Evolutionary conservation across 78 protist genomes (phyloP).

Genomic region (Dictyostelium firmibasis): DNA sequence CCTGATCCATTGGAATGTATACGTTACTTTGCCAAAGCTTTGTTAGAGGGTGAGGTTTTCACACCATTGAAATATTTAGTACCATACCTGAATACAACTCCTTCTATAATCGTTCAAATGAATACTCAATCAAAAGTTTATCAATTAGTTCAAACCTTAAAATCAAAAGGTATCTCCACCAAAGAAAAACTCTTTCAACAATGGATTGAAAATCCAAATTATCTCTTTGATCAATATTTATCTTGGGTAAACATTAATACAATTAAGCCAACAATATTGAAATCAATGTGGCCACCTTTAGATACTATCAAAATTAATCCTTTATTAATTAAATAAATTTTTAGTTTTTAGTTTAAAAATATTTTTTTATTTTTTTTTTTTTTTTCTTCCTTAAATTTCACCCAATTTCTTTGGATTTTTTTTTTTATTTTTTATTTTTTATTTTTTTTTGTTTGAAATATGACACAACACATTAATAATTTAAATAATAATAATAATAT

Average conservation of each 20-base stretch:
- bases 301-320: slow-evolving; percentile 6
- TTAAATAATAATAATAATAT: not conserved
- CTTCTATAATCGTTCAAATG: slow-evolving; percentile 15
- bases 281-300: slow-evolving; percentile 63
- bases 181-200: not conserved
- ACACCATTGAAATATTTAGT: slow-evolving; percentile 16
- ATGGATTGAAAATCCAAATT: slow-evolving; percentile 68
- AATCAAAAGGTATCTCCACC: not conserved
- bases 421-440: too few relatives aligned
- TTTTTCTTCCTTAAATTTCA: too few relatives aligned
- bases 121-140: slow-evolving; percentile 47
- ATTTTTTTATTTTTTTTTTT: too few relatives aligned
- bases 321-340: slow-evolving; percentile 13
- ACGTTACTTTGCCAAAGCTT: slow-evolving; percentile 56
- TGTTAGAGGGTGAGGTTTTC: slow-evolving; percentile 44
- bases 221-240: slow-evolving; percentile 17
- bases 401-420: too few relatives aligned
- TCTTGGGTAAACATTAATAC: slow-evolving; percentile 38
- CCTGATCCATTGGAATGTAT: not conserved
- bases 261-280: not conserved
- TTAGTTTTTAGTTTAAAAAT: too few relatives aligned
- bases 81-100: slow-evolving; percentile 20
- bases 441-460: too few relatives aligned
- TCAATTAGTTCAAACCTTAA: not conserved
- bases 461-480: not conserved